Conservation (phyloP, 768 basidiomycete genomes). For the Collybia mongolica region DNA sequence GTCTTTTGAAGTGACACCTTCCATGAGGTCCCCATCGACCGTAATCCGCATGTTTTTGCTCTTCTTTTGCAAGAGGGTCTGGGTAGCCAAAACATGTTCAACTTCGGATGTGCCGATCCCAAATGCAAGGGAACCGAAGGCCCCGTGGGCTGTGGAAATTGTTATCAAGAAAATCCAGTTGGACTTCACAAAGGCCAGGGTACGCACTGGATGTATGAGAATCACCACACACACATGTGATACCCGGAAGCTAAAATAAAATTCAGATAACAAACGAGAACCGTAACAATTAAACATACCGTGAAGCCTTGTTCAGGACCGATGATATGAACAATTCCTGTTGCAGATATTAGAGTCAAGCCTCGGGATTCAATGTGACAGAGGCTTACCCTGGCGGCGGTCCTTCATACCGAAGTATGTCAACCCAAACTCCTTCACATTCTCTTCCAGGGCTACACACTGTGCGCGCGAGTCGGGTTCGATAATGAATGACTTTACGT, state of each 20-base stretch:
- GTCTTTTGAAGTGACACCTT: conserved; percentile 88
- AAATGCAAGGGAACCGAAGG: conserved; percentile 90
- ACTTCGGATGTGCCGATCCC: conserved; percentile 95
- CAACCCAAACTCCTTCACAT: conserved; percentile 88
- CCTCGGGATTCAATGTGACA: not conserved
- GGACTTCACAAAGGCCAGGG: not conserved
- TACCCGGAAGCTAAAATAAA: conserved; percentile 59
- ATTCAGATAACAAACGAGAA: conserved; percentile 4
- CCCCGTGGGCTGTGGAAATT: conserved; percentile 68
- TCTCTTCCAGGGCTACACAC: conserved; percentile 80
- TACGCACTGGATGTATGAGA: conserved; percentile 87
- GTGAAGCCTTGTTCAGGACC: conserved; percentile 95
- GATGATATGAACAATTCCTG: conserved; percentile 86
- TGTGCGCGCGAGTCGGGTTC: conserved; percentile 88
- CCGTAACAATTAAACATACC: conserved; percentile 31
- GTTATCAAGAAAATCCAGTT: conserved; percentile 3
- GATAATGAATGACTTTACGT: conserved; percentile 69
- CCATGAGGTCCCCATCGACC: conserved; percentile 76
- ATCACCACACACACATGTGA: conserved; percentile 88
- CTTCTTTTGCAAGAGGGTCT: conserved; percentile 84
- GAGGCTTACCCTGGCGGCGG: conserved; percentile 71
- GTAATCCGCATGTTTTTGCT: conserved; percentile 92
- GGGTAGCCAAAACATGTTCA: conserved; percentile 91
- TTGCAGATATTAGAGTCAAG: conserved; percentile 4
- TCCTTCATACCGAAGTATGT: conserved; percentile 93